phyloP scores from a whole-genome alignment of 108 stramenopile genomes.

The Schizochytrium sp. region DNA sequence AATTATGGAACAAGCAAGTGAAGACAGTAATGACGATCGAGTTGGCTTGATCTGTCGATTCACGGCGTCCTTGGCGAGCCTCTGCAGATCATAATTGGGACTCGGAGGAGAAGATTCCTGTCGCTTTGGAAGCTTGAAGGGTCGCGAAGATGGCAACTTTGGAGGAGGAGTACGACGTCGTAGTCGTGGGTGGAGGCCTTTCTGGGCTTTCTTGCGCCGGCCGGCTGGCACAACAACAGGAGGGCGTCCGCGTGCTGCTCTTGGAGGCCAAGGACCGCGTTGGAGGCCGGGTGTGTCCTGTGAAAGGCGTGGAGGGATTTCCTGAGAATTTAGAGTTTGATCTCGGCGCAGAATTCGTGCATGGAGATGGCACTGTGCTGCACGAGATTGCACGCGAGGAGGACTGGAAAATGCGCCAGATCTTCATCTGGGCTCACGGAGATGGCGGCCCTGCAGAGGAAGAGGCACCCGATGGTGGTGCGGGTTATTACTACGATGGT shows the following conservation, averaged over 20 bases:
- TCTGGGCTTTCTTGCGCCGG: slow-evolving; percentile 32
- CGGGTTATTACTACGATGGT: slow-evolving; percentile 58
- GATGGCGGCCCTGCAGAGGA: slow-evolving; percentile 63
- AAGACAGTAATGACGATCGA: no score
- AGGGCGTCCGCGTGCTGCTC: slow-evolving; percentile 26
- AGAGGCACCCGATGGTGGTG: slow-evolving; percentile 61
- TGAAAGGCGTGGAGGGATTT: neutral
- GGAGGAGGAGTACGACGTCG: slow-evolving; percentile 52
- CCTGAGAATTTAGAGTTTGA: slow-evolving; percentile 21
- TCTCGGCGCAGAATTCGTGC: slow-evolving; percentile 63
- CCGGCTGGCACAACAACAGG: neutral
- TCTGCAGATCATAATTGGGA: no score
- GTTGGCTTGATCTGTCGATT: no score
- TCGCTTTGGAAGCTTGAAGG: no score
- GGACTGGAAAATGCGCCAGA: slow-evolving; percentile 47
- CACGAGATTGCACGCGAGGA: slow-evolving; percentile 31
- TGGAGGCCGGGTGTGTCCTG: slow-evolving; percentile 51
- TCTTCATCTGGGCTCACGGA: slow-evolving; percentile 62
- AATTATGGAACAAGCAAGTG: no score
- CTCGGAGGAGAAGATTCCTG: no score
- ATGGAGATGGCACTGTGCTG: slow-evolving; percentile 43
- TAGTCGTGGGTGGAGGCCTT: slow-evolving; percentile 49
- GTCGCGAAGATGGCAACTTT: neutral
- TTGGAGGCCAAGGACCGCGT: slow-evolving; percentile 57
- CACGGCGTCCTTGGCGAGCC: no score